Conservation (phyloP, 1,139 yeast species). For the Lizanozyma gosingica region DNA sequence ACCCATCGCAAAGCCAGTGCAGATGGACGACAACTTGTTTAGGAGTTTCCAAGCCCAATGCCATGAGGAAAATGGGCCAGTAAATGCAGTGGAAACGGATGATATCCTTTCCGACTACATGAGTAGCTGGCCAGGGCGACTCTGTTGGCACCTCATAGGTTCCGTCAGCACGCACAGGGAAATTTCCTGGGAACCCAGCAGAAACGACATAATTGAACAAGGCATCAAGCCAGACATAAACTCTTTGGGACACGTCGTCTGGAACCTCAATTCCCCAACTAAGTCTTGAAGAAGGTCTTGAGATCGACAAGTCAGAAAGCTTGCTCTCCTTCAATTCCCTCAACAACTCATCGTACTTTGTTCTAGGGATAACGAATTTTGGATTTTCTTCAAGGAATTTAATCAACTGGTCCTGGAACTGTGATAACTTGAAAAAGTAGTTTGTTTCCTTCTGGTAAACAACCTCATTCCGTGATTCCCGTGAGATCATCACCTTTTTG, state of each 20-base stretch:
- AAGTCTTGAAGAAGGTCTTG: constrained; percentile 71
- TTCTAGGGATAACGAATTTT: constrained; percentile 54
- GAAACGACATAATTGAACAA: constrained; percentile 76
- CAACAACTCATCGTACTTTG: constrained; percentile 47
- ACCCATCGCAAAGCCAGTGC: constrained; percentile 88
- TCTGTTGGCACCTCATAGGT: constrained; percentile 6
- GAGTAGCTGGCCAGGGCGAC: constrained; percentile 56
- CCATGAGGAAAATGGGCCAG: constrained; percentile 91
- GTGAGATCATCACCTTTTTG: constrained; percentile 37
- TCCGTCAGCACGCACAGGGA: constrained; percentile 4
- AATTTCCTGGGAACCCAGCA: constrained; percentile 46
- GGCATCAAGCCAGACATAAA: constrained; percentile 98
- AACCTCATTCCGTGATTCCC: constrained; percentile 73
- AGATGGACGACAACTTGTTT: constrained; percentile 77
- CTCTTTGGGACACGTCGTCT: constrained; percentile 61
- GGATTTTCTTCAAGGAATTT: constrained; percentile 39
- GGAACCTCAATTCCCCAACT: constrained; percentile 94
- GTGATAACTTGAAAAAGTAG: constrained; percentile 72
- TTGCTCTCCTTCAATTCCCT: constrained; percentile 42
- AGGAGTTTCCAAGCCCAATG: constrained; percentile 68
- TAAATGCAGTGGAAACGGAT: constrained; percentile 80
- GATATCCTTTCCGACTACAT: constrained; percentile 88
- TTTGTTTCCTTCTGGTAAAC: constrained; percentile 70
- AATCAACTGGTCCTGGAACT: constrained; percentile 48
- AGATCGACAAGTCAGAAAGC: constrained; percentile 67